phyloP scores from a whole-genome alignment of 805 yeast species.

The Myxozyma vanderwaltii region DNA sequence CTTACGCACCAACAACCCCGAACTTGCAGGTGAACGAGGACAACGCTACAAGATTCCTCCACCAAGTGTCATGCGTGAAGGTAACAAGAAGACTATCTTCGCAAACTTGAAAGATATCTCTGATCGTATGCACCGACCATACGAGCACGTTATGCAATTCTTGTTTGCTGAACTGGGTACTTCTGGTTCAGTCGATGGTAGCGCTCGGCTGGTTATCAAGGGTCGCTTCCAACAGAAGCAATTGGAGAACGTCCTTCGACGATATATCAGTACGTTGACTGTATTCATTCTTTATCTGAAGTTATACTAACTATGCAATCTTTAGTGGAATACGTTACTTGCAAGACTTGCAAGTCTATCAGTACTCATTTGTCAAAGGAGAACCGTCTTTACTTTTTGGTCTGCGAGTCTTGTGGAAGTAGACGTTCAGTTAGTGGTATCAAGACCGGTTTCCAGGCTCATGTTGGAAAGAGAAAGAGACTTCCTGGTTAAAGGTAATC shows the following conservation, averaged over 20 bases:
- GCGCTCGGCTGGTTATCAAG: conserved; percentile 92
- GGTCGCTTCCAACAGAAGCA: conserved; percentile 98
- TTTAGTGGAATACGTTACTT: conserved; percentile 85
- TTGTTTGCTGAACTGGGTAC: conserved; percentile 99
- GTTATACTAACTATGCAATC: background rate
- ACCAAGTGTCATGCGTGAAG: conserved; percentile 95
- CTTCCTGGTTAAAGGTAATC: conserved; percentile 25
- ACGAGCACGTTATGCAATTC: conserved; percentile 95
- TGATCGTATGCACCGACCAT: conserved; percentile 90
- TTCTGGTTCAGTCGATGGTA: conserved; percentile 98
- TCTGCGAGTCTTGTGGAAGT: conserved; percentile 97
- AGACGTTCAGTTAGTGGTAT: conserved; percentile 95
- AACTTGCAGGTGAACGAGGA: conserved; percentile 93
- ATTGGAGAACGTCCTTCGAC: conserved; percentile 92
- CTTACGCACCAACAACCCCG: conserved; percentile 92
- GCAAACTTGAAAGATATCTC: conserved; percentile 95
- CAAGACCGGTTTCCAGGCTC: conserved; percentile 99
- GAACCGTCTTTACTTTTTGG: conserved; percentile 95
- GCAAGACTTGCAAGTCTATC: conserved; percentile 98
- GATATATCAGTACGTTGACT: conserved; percentile 63
- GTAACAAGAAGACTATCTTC: conserved; percentile 92
- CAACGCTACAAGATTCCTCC: conserved; percentile 96
- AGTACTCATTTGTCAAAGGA: conserved; percentile 96
- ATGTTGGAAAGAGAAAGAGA: conserved; percentile 76
- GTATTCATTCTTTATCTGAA: background rate